phyloP scores from a whole-genome alignment of 176 grass and related monocot genomes.

The Oryza australiensis region DNA sequence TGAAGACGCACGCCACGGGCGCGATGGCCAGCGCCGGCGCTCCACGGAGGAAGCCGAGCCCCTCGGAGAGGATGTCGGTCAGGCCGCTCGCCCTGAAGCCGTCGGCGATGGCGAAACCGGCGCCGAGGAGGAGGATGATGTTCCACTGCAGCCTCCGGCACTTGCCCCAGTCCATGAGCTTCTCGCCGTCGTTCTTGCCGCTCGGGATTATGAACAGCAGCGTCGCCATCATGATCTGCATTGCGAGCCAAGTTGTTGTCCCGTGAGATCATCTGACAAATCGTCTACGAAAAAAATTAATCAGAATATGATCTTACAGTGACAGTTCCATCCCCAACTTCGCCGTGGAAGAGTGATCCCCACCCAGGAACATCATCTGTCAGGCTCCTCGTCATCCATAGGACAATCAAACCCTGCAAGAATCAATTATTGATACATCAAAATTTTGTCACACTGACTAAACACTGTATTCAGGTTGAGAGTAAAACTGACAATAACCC shows the following conservation, averaged over 20 bases:
- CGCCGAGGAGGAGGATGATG: conserved; percentile 83
- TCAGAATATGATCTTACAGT: conserved; percentile 50
- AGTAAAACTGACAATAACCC: no score
- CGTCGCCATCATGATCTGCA: conserved; percentile 87
- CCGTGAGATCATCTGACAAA: background rate
- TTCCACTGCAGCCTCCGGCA: conserved; percentile 86
- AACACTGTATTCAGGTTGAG: background rate
- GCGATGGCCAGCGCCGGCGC: conserved; percentile 46
- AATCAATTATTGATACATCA: conserved; percentile 36
- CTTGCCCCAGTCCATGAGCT: conserved; percentile 95
- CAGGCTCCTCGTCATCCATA: conserved; percentile 91
- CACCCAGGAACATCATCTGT: conserved; percentile 80
- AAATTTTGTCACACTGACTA: background rate
- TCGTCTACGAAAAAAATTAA: background rate
- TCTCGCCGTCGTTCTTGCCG: conserved; percentile 63
- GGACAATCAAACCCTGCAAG: conserved; percentile 64
- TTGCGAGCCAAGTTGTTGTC: background rate
- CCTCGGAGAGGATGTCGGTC: conserved; percentile 43
- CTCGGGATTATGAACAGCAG: conserved; percentile 88
- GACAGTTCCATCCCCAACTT: conserved; percentile 80
- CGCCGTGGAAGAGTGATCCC: conserved; percentile 74
- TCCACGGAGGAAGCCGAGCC: conserved; percentile 51
- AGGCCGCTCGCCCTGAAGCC: conserved; percentile 76
- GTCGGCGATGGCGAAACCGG: conserved; percentile 81
- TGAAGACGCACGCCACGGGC: conserved; percentile 60